phyloP scores from a whole-genome alignment of 1,139 yeast genomes.

The Saccharomyces hybrid region DNA sequence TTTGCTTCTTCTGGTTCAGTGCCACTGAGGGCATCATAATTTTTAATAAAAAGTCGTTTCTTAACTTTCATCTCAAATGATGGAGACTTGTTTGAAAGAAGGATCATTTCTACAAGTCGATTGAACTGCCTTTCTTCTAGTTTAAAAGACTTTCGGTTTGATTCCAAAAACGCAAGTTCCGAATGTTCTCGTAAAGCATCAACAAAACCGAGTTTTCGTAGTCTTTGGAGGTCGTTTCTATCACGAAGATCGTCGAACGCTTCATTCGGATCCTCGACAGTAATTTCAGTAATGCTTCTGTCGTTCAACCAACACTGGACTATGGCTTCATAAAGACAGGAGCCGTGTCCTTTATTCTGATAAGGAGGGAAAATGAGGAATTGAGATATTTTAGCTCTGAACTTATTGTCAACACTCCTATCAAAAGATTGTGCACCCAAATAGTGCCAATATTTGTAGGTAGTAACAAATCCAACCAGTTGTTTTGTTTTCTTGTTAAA shows the following conservation, averaged over 20 bases:
- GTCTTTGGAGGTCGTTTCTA: constrained; percentile 59
- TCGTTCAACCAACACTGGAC: constrained; percentile 50
- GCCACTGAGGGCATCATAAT: constrained; percentile 65
- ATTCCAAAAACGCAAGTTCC: constrained; percentile 39
- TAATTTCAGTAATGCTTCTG: constrained; percentile 55
- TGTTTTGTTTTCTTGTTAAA: constrained; percentile 27
- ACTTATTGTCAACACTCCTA: constrained; percentile 29
- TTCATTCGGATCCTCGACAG: constrained; percentile 94
- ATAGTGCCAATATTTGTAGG: constrained; percentile 77
- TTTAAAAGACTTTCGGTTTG: constrained; percentile 39
- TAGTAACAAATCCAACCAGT: constrained; percentile 75
- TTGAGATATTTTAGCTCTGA: constrained; percentile 78
- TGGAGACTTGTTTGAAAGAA: constrained; percentile 38
- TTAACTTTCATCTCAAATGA: constrained; percentile 53
- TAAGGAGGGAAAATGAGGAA: constrained; percentile 76
- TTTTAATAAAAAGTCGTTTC: constrained; percentile 63
- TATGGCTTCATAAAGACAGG: constrained; percentile 50
- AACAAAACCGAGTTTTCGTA: constrained; percentile 34
- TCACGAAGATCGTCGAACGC: constrained; percentile 88
- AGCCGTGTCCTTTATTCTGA: constrained; percentile 68
- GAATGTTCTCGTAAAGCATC: constrained; percentile 13
- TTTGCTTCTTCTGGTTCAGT: constrained; percentile 51
- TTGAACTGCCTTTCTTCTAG: constrained; percentile 72
- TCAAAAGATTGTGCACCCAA: constrained; percentile 55
- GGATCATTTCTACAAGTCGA: constrained; percentile 68